phyloP scores from a whole-genome alignment of 2,329 filamentous ascomycete species.

The Aspergillus neoniger region DNA sequence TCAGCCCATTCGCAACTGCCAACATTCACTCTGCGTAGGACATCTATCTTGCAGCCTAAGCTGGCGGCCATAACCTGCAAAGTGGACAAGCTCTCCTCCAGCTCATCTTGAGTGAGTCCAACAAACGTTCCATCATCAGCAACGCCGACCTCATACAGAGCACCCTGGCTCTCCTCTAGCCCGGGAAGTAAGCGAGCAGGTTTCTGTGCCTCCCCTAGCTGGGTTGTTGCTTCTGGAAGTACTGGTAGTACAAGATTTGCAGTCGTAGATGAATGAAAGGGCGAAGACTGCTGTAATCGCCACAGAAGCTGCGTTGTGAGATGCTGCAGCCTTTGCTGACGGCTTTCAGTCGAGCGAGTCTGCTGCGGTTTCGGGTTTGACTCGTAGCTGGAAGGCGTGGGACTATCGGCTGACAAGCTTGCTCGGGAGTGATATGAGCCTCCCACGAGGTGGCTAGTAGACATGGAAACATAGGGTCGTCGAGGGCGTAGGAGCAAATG shows the following conservation, averaged over 20 bases:
- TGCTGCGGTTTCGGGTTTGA: slow-evolving; percentile 40
- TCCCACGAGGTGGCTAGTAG: slow-evolving; percentile 59
- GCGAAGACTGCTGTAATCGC: slow-evolving; percentile 91
- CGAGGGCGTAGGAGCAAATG: slow-evolving; percentile 82
- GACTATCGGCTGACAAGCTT: slow-evolving; percentile 24
- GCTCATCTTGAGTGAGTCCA: slow-evolving; percentile 83
- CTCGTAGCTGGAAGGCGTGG: slow-evolving; percentile 34
- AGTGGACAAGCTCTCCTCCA: slow-evolving; percentile 86
- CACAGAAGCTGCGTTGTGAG: slow-evolving; percentile 93
- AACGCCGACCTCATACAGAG: slow-evolving; percentile 94
- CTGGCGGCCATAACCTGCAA: slow-evolving; percentile 89
- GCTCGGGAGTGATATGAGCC: slow-evolving; percentile 53
- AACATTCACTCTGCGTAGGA: slow-evolving; percentile 79
- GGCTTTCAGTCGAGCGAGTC: slow-evolving; percentile 64
- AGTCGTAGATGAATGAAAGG: slow-evolving; percentile 80
- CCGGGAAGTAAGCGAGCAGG: slow-evolving; percentile 65
- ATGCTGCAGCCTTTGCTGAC: slow-evolving; percentile 83
- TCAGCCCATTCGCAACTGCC: slow-evolving; percentile 70
- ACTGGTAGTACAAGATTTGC: slow-evolving; percentile 73
- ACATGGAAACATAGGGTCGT: slow-evolving; percentile 70
- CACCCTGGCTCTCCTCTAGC: slow-evolving; percentile 88
- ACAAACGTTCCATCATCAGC: slow-evolving; percentile 91
- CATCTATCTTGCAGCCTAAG: slow-evolving; percentile 80
- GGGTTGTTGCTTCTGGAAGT: slow-evolving; percentile 64
- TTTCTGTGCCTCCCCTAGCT: slow-evolving; percentile 58